Percentiles rank a stretch among this genome's conserved stretches.
Conservation (phyloP, 1,284 basidiomycete genomes). For the Cryptococcus floricola region DNA sequence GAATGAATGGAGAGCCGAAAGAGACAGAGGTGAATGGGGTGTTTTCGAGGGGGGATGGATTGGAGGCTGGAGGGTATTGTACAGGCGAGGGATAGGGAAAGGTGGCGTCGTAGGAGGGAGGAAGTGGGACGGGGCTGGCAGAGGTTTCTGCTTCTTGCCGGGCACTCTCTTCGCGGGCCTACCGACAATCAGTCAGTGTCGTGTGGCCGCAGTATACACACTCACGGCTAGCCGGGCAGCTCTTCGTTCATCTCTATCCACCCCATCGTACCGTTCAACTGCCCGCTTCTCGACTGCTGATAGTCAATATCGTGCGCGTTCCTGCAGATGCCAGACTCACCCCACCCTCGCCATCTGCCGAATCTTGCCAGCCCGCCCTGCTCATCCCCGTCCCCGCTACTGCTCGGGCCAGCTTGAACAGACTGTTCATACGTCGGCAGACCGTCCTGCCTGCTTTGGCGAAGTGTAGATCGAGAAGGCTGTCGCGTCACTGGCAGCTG, state of each 20-base stretch:
- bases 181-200: not conserved
- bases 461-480: not conserved
- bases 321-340: not conserved
- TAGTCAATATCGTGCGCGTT: not conserved
- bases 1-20: conserved; percentile 9
- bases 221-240: conserved; percentile 2
- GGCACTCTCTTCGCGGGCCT: not conserved
- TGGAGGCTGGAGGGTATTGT: not conserved
- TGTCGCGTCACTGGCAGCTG: no score
- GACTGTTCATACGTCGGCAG: not conserved
- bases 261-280: not conserved
- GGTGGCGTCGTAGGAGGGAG: conserved; percentile 11
- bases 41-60: conserved; percentile 1
- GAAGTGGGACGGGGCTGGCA: conserved; percentile 9
- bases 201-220: not conserved
- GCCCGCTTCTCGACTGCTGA: conserved; percentile 5
- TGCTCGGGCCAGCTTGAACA: not conserved
- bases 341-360: conserved; percentile 11
- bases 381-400: not conserved
- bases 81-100: conserved; percentile 1
- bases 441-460: not conserved
- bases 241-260: not conserved
- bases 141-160: not conserved
- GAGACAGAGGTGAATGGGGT: conserved; percentile 11
- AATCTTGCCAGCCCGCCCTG: not conserved